Evolutionary conservation across 2,329 filamentous ascomycete species (phyloP).

Genomic region (Pyrenochaeta sp.): DNA sequence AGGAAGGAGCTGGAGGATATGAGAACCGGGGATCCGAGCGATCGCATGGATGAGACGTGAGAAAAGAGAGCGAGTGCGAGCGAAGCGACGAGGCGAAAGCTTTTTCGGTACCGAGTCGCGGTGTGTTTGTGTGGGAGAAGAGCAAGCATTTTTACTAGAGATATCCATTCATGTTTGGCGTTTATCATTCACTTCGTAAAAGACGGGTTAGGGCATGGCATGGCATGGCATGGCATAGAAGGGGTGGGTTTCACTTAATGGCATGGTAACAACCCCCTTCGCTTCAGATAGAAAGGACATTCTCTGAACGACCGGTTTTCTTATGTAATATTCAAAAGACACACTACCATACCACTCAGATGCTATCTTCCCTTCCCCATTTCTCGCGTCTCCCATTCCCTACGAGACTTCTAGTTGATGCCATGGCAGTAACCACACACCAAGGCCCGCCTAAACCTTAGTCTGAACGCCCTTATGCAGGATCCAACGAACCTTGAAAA

Average conservation of each 20-base stretch:
- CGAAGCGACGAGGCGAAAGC: not conserved
- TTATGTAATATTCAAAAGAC: not conserved
- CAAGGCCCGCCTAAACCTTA: not conserved
- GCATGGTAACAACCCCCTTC: not conserved
- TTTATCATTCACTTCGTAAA: not conserved
- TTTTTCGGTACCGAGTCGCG: not conserved
- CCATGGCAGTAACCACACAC: not conserved
- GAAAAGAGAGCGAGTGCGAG: not conserved
- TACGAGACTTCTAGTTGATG: no score
- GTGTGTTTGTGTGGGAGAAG: not conserved
- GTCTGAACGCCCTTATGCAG: not conserved
- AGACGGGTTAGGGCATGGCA: not conserved
- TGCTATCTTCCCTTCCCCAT: no score
- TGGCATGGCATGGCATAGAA: not conserved
- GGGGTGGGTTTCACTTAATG: not conserved
- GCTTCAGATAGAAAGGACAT: not conserved
- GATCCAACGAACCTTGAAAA: not conserved
- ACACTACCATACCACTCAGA: no score
- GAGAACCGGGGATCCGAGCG: constrained; percentile 22
- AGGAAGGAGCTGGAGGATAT: constrained; percentile 35
- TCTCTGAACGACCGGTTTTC: not conserved
- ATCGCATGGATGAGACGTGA: constrained; percentile 36
- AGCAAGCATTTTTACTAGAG: constrained; percentile 10
- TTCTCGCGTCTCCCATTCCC: no score
- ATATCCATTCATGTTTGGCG: constrained; percentile 19